These are phyloP conservation scores for Mycena olivaceomarginata DNA, from an alignment of 768 basidiomycete genomes.

Conservation along the genomic window DNA sequence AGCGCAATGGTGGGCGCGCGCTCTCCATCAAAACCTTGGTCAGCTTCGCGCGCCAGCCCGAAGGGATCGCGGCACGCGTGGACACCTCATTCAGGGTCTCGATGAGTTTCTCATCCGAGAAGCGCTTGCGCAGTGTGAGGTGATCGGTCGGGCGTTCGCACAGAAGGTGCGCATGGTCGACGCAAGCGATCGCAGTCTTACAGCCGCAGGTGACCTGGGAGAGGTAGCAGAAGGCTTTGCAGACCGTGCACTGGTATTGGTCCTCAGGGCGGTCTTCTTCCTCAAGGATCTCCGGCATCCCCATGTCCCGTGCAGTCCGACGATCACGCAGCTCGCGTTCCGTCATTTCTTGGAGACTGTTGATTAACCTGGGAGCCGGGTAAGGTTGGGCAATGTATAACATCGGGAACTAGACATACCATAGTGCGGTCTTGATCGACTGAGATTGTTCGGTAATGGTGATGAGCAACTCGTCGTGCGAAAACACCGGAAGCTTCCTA, in stretches of 20 bases:
- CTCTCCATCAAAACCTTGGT: conserved; percentile 80
- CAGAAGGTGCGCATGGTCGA: conserved; percentile 87
- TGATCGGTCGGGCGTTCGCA: conserved; percentile 75
- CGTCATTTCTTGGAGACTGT: conserved; percentile 92
- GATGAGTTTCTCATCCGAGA: conserved; percentile 85
- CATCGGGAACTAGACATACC: conserved; percentile 70
- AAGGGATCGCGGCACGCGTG: conserved; percentile 84
- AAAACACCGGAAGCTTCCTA: conserved; percentile 96
- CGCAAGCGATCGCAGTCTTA: conserved; percentile 87
- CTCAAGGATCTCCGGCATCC: conserved; percentile 82
- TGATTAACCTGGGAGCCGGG: conserved; percentile 78
- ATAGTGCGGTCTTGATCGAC: conserved; percentile 93
- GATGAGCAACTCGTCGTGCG: conserved; percentile 96
- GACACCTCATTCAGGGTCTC: conserved; percentile 80
- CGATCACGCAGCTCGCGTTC: conserved; percentile 87
- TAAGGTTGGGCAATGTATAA: conserved; percentile 12
- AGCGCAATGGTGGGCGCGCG: conserved; percentile 83
- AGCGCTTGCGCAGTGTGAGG: conserved; percentile 84
- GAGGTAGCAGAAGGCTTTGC: conserved; percentile 97
- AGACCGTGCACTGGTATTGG: conserved; percentile 95
- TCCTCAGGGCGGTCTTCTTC: conserved; percentile 92
- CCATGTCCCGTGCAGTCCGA: conserved; percentile 72
- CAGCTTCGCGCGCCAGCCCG: conserved; percentile 85
- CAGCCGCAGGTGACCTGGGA: conserved; percentile 93
- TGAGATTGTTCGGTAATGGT: conserved; percentile 98